Evolutionary conservation across 305 asterid species (phyloP).

Genomic region (Fraxinus albicans): DNA sequence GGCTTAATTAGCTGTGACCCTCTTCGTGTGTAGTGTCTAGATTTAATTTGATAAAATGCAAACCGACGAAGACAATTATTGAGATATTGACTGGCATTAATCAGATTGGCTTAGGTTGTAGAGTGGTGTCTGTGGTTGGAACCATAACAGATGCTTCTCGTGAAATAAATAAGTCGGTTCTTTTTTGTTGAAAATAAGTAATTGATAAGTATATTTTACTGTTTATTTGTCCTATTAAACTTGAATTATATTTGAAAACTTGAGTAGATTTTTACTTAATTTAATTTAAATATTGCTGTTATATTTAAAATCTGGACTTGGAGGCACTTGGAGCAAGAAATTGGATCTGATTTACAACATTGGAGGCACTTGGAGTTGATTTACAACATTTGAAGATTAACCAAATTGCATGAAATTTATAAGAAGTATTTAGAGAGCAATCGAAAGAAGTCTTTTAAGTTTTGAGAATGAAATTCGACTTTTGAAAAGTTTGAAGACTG

Average conservation of each 20-base stretch:
- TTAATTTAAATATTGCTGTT: too few relatives aligned
- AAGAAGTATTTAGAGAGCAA: too few relatives aligned
- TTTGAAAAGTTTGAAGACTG: not conserved
- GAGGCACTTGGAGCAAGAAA: not conserved
- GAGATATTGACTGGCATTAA: not conserved
- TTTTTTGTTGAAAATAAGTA: not conserved
- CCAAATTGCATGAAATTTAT: too few relatives aligned
- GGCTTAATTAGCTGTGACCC: slow-evolving; percentile 30
- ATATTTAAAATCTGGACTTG: too few relatives aligned
- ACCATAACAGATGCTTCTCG: not conserved
- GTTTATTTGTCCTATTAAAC: not conserved
- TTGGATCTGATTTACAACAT: too few relatives aligned
- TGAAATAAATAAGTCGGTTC: not conserved
- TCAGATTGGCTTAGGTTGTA: not conserved
- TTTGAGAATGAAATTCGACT: not conserved
- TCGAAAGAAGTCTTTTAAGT: not conserved
- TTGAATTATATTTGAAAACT: not conserved
- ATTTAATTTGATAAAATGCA: not conserved
- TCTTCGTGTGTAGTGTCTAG: not conserved
- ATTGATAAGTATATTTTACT: not conserved
- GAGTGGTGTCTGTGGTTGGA: not conserved
- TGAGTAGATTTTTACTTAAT: not conserved
- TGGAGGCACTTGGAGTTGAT: not conserved
- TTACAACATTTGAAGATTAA: too few relatives aligned
- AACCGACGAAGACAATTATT: slow-evolving; percentile 1